Evolutionary conservation across 2,329 filamentous ascomycete genomes (phyloP).

Genomic region (Malbranchea zuffiana): DNA sequence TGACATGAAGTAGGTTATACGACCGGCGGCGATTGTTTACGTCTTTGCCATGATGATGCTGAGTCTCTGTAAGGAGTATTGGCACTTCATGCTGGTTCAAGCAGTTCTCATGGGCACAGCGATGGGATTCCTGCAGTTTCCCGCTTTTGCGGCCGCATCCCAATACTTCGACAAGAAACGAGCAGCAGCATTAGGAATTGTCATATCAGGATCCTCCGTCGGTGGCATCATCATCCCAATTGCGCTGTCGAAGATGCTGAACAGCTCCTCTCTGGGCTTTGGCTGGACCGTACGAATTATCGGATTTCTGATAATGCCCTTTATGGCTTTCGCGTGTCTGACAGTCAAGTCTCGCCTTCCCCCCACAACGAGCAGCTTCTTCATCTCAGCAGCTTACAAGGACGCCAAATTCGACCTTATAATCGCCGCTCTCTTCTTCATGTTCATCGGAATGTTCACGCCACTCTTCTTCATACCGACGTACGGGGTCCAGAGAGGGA

Average conservation of each 20-base stretch:
- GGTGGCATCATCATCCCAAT: conserved; percentile 46
- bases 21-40: conserved; percentile 9
- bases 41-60: conserved; percentile 26
- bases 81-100: conserved; percentile 41
- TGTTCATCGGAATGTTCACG: conserved; percentile 21
- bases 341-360: conserved; percentile 18
- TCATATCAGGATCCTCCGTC: conserved; percentile 38
- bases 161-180: conserved; percentile 41
- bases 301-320: conserved; percentile 41
- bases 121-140: conserved; percentile 33
- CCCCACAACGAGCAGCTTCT: conserved; percentile 18
- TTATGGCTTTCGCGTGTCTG: conserved; percentile 33
- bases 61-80: conserved; percentile 38
- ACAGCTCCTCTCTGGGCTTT: too few relatives aligned
- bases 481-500: conserved; percentile 19
- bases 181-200: conserved; percentile 39
- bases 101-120: conserved; percentile 26
- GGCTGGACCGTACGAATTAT: conserved; percentile 45
- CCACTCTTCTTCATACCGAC: conserved; percentile 26
- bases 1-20: conserved; percentile 11
- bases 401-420: conserved; percentile 17
- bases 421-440: conserved; percentile 17
- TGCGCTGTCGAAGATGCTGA: conserved; percentile 38
- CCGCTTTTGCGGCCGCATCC: conserved; percentile 37
- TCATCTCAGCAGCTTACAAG: conserved; percentile 18